Evolutionary conservation across 1,284 basidiomycete genomes (phyloP).

Genomic region (Apiotrichum gracile): DNA sequence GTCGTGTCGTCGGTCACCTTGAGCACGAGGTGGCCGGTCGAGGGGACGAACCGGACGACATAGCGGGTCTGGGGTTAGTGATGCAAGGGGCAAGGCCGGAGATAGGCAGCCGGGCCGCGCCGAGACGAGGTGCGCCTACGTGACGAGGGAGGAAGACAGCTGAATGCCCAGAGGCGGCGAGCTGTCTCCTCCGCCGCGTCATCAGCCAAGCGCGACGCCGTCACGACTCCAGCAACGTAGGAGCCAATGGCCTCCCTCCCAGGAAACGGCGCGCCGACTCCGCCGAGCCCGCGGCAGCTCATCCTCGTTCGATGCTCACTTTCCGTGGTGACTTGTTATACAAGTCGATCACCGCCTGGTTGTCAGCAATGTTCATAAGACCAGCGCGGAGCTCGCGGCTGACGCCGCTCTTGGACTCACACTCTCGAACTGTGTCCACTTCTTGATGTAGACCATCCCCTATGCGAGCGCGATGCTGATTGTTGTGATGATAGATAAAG

Average conservation of each 20-base stretch:
- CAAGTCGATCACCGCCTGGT: constrained; percentile 67
- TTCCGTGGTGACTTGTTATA: constrained; percentile 69
- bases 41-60: constrained; percentile 77
- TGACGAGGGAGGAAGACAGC: no score
- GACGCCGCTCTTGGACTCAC: constrained; percentile 21
- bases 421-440: constrained; percentile 47
- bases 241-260: no score
- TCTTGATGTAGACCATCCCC: constrained; percentile 46
- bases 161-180: no score
- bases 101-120: neutral
- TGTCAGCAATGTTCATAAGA: constrained; percentile 10
- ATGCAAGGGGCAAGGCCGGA: neutral
- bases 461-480: neutral
- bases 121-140: no score
- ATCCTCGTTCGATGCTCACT: constrained; percentile 49
- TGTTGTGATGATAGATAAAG: neutral
- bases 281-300: neutral
- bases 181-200: no score
- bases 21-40: constrained; percentile 74
- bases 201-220: no score
- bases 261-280: no score
- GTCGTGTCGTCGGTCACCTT: constrained; percentile 84
- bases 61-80: constrained; percentile 62
- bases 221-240: no score
- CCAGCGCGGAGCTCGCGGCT: no score